Conservation (phyloP, 139 green algal genomes). For the Dunaliella primolecta region DNA sequence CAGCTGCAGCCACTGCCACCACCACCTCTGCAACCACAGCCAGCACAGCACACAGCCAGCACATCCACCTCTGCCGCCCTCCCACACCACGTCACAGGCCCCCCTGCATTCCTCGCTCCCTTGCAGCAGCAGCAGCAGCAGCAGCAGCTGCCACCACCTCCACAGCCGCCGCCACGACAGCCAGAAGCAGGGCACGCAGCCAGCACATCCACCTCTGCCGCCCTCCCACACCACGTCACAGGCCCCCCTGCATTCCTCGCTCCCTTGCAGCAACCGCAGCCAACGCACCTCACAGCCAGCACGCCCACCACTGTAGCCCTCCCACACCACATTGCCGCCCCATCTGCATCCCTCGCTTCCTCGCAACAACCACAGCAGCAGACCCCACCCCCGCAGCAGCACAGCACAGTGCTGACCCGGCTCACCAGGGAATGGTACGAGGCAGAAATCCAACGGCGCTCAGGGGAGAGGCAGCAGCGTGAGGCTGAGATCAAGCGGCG, state of each 20-base stretch:
- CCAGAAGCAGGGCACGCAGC: neutral
- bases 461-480: slow-evolving; percentile 5
- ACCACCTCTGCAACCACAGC: neutral
- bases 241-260: neutral
- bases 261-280: neutral
- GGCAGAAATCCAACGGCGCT: neutral
- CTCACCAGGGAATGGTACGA: neutral
- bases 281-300: neutral
- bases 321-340: neutral
- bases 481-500: neutral
- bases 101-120: neutral
- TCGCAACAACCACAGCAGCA: too few relatives aligned
- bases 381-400: neutral
- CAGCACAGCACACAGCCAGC: neutral
- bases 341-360: neutral
- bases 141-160: neutral
- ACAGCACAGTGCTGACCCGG: neutral
- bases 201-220: neutral
- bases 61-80: neutral
- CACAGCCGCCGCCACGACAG: neutral
- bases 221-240: neutral
- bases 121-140: neutral
- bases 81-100: neutral
- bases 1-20: neutral
- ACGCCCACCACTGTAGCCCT: neutral